Base-by-base conservation (phyloP, 306 rosid genomes). In the Citrullus amarus region DNA sequence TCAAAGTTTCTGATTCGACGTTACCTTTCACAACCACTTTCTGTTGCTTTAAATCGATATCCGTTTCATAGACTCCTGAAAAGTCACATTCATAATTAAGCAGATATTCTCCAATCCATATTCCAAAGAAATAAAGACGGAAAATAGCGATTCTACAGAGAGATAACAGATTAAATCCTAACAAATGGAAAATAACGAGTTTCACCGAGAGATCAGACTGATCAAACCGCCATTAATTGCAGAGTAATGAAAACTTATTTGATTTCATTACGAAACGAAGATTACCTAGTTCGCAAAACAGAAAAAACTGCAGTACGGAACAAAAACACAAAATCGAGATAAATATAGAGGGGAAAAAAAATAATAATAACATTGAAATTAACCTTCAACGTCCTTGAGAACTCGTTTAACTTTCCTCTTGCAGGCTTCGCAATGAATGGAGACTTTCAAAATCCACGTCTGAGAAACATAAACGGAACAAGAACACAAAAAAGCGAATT, bases 351-450 rank as follows among this genome's bases (percentile, higher is more conserved):
- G 2, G 1, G 6, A 39, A 66, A 6, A 15, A 18, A 1, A 32
- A 63, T n/a, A 22, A 22, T 22, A 22, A 22, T 22, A 22, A 16
- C 46, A 17, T 67, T 2, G 54, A 69, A 69, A 69, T 69, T 17
- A 22, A 69, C 98, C 98, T 32, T 94, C 97, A 2, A 92, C 84
- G 87, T 83, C 88, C 36, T 89, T 90, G 72, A 94, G 97, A 83
- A 94, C 81, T 90, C 89, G 92, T 90, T 87, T 92, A 80, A 92
- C 94, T 77, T 90, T 94, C 86, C 75, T 90, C 80, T 85, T 90
- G 87, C 98, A 94, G 67, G 96, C 98, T 63, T 89, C 97, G 51
- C 98, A 94, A 86, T 94, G 98, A 83, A 94, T 90, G 7, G 91
- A 88, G 80, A 94, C 98, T 85, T 74, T 94, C 85, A 94, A 80